Evolutionary conservation across 352 stramenopile species (phyloP), one percentile per base, ranked within the genome.

Genomic region (Phytophthora cryptogea): DNA sequence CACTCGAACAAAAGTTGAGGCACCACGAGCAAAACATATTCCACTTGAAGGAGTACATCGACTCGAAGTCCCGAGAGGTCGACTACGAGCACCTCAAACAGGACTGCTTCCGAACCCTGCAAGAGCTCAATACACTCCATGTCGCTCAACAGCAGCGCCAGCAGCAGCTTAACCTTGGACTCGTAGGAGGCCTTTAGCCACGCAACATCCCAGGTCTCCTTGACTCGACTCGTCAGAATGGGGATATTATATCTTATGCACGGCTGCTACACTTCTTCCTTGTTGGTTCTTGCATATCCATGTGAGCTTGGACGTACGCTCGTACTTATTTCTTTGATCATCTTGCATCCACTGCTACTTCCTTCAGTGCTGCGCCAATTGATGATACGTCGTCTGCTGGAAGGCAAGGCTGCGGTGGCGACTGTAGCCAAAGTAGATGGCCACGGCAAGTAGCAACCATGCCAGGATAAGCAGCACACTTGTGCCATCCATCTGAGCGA

Each of bases 21-120:
- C 86, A 96, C 59, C 91, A 97, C 63, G 88, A 96, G 65, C 90
- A 97, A 65, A 97, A 92, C 42, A 97, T 98, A 44, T 97, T 97
- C 69, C 86, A 92, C 60, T 54, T 97, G 23, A 84, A 83, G 60
- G 92, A 97, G 46, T 97, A 82, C 54, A 85, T 95, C 23, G 90
- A 95, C 60, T 80, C 84, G 23, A 96, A 97, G 65, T 80, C 80
- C 48, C 75, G 88, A 49, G 89, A 97, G 57, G 90, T 95, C 45
- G 84, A 97, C 69, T 97, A 95, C 63, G 83, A 97, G 26, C 77
- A 80, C 49, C 65, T 96, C 35, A 93, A 92, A 64, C 80, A 90
- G 30, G 73, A 94, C 62, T 95, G 81, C 54, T 71, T 93, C 49
- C 82, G 84, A 49, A 74, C 80, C 20, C 58, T 93, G 8, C 72